Evolutionary conservation across 2,329 filamentous ascomycete species (phyloP), one percentile per base, ranked within the genome.

Genomic region (Fusarium globosum): DNA sequence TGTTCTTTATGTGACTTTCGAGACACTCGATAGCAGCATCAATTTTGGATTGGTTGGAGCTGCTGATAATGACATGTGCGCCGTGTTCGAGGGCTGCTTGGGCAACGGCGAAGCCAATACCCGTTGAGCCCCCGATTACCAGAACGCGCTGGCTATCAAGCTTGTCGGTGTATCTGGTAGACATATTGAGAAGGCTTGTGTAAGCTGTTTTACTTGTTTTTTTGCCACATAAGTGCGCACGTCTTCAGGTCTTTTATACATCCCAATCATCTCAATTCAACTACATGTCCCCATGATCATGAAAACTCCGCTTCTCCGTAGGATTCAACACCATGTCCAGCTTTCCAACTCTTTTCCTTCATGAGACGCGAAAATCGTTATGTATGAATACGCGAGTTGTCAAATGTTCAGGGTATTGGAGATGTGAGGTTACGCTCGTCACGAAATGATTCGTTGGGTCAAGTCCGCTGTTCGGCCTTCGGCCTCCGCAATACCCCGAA

Each of bases 1-100:
- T 10, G 4, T 9, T 16, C 2, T 43, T 2, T 4, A 43, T 21
- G 1, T 15, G 15, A 3, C 1, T 10, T 10, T 36, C 3, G 5
- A 61, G 23, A 0, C 30, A 16, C n/a, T 56, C 6, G 10, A 56
- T 7, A 16, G 58, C 48, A 7, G 7, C 4, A 14, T 38, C 21
- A 1, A 61, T 42, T 13, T 52, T 42, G 2, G 3, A 15, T 14
- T 36, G 36, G 20, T 55, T 43, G 11, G 58, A 61, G 18, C 48
- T 56, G 20, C 48, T 43, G 28, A 61, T 42, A 18, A 43, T 9
- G 23, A 56, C 38, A 23, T 35, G 3, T 33, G 38, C 48, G 8
- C 58, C 58, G 16, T 61, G 49, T 23, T 53, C 48, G 8, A 61
- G 38, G n/a, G 21, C 30, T 14, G 48, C 48, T 43, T 61, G 20